phyloP scores from a whole-genome alignment of 1,284 basidiomycete species.

The Stereum hirsutum region DNA sequence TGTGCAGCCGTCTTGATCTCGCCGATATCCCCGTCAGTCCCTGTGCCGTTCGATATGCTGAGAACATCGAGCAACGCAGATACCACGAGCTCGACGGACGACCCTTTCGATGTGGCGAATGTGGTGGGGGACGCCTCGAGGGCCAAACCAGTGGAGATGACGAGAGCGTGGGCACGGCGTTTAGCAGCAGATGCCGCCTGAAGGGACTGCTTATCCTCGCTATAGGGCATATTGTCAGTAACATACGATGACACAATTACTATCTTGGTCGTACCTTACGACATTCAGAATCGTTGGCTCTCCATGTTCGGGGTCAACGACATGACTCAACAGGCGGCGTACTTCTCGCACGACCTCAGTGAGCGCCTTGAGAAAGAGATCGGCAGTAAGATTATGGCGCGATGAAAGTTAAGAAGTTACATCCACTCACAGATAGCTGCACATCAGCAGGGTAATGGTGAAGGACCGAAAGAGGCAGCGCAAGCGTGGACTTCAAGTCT shows the following conservation, averaged over 20 bases:
- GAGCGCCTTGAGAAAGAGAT: slow-evolving; percentile 37
- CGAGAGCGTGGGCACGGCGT: slow-evolving; percentile 56
- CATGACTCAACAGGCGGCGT: slow-evolving; percentile 42
- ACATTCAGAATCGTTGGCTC: slow-evolving; percentile 48
- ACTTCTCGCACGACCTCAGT: slow-evolving; percentile 63
- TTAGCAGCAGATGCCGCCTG: slow-evolving; percentile 35
- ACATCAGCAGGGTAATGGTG: slow-evolving; percentile 45
- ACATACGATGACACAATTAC: slow-evolving; percentile 15
- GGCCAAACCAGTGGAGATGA: slow-evolving; percentile 48
- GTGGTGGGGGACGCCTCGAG: slow-evolving; percentile 21
- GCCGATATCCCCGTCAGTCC: slow-evolving; percentile 25
- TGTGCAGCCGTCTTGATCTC: slow-evolving; percentile 41
- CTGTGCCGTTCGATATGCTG: slow-evolving; percentile 22
- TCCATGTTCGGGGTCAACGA: slow-evolving; percentile 28
- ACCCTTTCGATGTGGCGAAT: slow-evolving; percentile 2
- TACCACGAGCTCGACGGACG: slow-evolving; percentile 24
- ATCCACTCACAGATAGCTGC: slow-evolving; percentile 45
- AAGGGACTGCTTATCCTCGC: slow-evolving; percentile 44
- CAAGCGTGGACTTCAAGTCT: slow-evolving; percentile 51
- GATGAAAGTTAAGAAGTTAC: slow-evolving; percentile 8
- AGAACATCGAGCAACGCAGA: slow-evolving; percentile 34
- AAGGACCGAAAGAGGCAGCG: slow-evolving; percentile 58
- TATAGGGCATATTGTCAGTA: slow-evolving; percentile 16
- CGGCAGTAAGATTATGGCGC: slow-evolving; percentile 12
- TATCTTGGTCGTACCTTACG: slow-evolving; percentile 46